Percentiles rank a stretch among this genome's conserved stretches.
phyloP scores from a whole-genome alignment of 208 protist species.

The Acanthamoeba culbertsoni region DNA sequence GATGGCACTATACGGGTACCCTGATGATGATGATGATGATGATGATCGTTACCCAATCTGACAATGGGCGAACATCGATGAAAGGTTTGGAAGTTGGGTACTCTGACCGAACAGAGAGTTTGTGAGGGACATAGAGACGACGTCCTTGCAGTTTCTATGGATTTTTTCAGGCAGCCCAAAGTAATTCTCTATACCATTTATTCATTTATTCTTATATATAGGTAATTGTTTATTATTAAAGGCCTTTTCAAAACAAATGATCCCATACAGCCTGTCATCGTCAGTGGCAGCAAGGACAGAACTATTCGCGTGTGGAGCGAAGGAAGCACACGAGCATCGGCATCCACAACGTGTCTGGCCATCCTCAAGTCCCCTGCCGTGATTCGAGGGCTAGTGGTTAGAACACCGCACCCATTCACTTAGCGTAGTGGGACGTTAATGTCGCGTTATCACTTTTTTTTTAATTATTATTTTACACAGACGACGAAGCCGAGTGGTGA shows the following conservation, averaged over 20 bases:
- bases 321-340: neutral
- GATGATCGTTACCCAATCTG: too few relatives aligned
- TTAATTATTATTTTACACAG: neutral
- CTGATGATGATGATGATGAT: too few relatives aligned
- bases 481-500: neutral
- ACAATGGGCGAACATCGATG: too few relatives aligned
- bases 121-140: neutral
- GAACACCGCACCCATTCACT: too few relatives aligned
- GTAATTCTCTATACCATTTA: neutral
- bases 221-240: neutral
- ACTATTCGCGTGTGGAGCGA: neutral
- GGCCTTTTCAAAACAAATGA: too few relatives aligned
- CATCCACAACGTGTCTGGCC: neutral
- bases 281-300: neutral
- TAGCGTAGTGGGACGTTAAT: neutral
- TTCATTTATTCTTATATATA: neutral
- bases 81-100: conserved; percentile 7
- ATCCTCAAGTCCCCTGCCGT: neutral
- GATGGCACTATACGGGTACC: neutral
- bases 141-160: neutral
- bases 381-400: neutral
- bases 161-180: neutral
- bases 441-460: neutral
- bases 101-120: neutral
- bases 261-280: neutral